These are phyloP conservation scores for Candida xyloterini DNA, from an alignment of 805 yeast species.

Conservation along the genomic window DNA sequence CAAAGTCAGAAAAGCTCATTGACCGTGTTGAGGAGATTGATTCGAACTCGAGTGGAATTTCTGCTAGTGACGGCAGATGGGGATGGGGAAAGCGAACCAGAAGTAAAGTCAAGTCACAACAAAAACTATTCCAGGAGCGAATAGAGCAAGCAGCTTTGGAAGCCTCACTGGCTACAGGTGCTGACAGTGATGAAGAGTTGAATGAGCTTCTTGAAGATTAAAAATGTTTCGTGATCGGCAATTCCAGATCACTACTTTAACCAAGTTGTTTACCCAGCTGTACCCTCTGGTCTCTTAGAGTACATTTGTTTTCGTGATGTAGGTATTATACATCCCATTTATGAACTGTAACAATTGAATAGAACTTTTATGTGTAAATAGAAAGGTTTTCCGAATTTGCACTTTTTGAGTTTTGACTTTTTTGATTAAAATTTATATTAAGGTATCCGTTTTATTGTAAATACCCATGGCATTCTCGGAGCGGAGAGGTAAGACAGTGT, in stretches of 20 bases:
- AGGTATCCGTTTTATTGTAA: not conserved
- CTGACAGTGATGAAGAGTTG: conserved; percentile 63
- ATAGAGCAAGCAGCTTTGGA: conserved; percentile 39
- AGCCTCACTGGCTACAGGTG: conserved; percentile 25
- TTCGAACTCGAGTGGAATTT: conserved; percentile 15
- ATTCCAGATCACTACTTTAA: not conserved
- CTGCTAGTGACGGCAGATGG: conserved; percentile 47
- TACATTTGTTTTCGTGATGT: too few relatives aligned
- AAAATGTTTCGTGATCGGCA: not conserved
- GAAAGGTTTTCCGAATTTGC: not conserved
- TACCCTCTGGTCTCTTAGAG: not conserved
- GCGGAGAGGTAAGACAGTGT: conserved; percentile 40
- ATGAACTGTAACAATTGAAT: too few relatives aligned
- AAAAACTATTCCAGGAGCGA: conserved; percentile 51
- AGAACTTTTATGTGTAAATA: too few relatives aligned
- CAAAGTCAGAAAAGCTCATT: conserved; percentile 35
- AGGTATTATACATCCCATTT: too few relatives aligned
- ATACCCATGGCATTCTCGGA: conserved; percentile 56
- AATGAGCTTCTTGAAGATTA: conserved; percentile 63
- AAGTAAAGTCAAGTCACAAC: conserved; percentile 52
- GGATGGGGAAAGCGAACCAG: conserved; percentile 84
- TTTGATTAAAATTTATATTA: not conserved
- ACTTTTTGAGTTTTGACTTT: not conserved
- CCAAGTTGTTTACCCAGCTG: not conserved
- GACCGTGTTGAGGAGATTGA: conserved; percentile 35